A percentile compares a stretch with the other conserved stretches of the same genome.
phyloP scores from a whole-genome alignment of 352 stramenopile genomes.

The Peronospora belbahrii region DNA sequence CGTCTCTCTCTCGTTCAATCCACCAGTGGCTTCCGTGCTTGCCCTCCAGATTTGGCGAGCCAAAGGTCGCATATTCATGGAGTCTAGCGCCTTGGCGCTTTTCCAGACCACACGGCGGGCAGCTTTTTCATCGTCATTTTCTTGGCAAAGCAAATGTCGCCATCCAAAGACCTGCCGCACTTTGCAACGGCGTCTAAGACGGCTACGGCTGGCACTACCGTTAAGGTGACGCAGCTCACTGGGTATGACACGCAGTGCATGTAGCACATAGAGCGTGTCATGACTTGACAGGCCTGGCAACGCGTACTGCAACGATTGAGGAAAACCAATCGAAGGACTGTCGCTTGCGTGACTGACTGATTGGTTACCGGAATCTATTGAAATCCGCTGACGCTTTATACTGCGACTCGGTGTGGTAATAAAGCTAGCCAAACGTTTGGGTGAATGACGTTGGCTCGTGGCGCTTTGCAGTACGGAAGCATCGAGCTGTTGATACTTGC shows the following conservation, averaged over 20 bases:
- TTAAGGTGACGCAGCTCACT: conserved; percentile 38
- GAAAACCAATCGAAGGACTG: conserved; percentile 6
- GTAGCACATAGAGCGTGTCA: conserved; percentile 30
- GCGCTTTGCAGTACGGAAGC: background rate
- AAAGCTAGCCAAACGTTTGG: conserved; percentile 15
- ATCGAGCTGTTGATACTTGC: conserved; percentile 3
- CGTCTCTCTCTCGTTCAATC: conserved; percentile 1
- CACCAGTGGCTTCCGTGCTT: conserved; percentile 9
- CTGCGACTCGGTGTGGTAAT: background rate
- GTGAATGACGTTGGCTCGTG: conserved; percentile 3
- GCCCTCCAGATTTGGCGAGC: conserved; percentile 33
- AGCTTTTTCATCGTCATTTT: conserved; percentile 18
- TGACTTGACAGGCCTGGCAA: conserved; percentile 28
- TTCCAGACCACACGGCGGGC: conserved; percentile 35
- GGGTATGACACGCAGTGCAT: conserved; percentile 27
- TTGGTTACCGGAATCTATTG: conserved; percentile 4
- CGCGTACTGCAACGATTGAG: conserved; percentile 33
- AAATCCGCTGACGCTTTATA: conserved; percentile 22
- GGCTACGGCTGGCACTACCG: conserved; percentile 10
- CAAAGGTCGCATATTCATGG: conserved; percentile 24
- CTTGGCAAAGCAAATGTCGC: conserved; percentile 31
- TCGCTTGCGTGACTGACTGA: background rate
- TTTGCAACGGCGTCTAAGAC: conserved; percentile 9
- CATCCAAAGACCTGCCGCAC: conserved; percentile 31
- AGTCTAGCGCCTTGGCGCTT: conserved; percentile 32